phyloP scores from a whole-genome alignment of 1,284 basidiomycete species.

The Cerioporus squamosus region DNA sequence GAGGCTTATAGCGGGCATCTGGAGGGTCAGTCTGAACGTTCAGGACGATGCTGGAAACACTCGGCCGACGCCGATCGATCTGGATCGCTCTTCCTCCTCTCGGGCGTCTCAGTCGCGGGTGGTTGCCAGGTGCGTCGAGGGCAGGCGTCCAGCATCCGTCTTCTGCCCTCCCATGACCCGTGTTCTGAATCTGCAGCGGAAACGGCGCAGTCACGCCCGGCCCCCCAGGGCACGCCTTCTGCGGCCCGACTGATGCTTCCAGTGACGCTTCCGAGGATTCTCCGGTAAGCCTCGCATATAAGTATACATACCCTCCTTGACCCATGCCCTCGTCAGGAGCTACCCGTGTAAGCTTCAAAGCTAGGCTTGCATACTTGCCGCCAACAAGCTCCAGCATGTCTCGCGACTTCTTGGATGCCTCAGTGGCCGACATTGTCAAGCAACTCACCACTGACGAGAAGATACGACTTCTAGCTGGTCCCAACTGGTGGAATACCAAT shows the following conservation, averaged over 20 bases:
- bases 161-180: no score
- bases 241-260: conserved; percentile 2
- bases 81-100: not conserved
- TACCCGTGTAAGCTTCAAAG: not conserved
- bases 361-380: not conserved
- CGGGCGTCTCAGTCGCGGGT: not conserved
- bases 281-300: conserved; percentile 21
- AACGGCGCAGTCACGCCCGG: no score
- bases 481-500: conserved; percentile 76
- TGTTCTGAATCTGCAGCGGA: no score
- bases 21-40: conserved; percentile 10
- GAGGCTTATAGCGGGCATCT: no score
- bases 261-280: conserved; percentile 26
- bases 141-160: not conserved
- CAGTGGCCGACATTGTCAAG: conserved; percentile 54
- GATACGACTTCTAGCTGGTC: conserved; percentile 62
- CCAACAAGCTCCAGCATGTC: conserved; percentile 30
- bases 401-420: conserved; percentile 55
- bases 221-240: not conserved
- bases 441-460: conserved; percentile 66
- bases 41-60: conserved; percentile 18
- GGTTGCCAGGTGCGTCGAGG: not conserved
- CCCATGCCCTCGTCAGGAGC: not conserved
- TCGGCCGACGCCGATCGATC: conserved; percentile 11
- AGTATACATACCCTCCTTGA: not conserved